These are phyloP conservation scores for Kokia cookei DNA, from an alignment of 441 rosid genomes.

Conservation along the genomic window DNA sequence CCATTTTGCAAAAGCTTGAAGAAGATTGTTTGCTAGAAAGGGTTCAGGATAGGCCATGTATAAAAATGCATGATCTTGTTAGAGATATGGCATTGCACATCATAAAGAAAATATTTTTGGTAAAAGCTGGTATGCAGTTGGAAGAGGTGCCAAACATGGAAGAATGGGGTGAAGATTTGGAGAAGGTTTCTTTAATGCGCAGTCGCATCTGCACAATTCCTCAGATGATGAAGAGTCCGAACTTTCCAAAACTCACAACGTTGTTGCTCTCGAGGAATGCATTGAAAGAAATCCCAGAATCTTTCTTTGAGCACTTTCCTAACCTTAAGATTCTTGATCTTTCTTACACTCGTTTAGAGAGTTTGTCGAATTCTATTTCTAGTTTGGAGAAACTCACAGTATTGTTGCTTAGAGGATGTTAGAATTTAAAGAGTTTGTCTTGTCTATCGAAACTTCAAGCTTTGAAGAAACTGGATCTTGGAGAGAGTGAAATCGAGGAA, in stretches of 20 bases:
- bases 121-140: not conserved
- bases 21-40: conserved; percentile 33
- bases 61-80: conserved; percentile 19
- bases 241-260: not conserved
- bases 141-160: not conserved
- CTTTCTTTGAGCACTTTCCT: conserved; percentile 9
- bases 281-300: conserved; percentile 8
- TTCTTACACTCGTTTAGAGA: not conserved
- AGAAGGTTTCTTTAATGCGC: not conserved
- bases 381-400: not conserved
- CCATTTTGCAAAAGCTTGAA: conserved; percentile 9
- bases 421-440: not conserved
- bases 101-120: conserved; percentile 10
- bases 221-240: not conserved
- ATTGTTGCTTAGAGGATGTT: not conserved
- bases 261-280: conserved; percentile 8
- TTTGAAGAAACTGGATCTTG: not conserved
- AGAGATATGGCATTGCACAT: conserved; percentile 42
- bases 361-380: not conserved
- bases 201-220: not conserved
- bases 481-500: not conserved
- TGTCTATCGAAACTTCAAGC: not conserved
- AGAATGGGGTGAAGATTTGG: not conserved
- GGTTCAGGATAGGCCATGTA: conserved; percentile 6
- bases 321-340: conserved; percentile 16